Conservation (phyloP, 257 asterid genomes). For the Jacaranda mimosifolia region DNA sequence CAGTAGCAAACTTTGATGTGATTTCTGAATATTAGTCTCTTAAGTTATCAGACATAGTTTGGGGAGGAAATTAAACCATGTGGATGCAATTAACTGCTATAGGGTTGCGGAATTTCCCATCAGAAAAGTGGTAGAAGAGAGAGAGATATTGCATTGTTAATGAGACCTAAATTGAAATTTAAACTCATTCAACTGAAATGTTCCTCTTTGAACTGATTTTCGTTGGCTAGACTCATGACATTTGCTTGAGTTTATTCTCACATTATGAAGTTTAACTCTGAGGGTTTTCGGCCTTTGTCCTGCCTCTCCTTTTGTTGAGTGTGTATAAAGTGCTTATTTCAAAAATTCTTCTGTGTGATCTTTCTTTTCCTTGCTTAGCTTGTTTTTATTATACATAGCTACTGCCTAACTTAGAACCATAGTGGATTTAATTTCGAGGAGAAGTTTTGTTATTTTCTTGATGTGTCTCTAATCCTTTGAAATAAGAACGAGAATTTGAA, state of each 20-base stretch:
- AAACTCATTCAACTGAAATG: neutral
- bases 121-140: neutral
- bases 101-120: neutral
- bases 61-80: neutral
- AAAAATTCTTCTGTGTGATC: no score
- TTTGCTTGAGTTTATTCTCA: conserved; percentile 1
- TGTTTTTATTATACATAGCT: no score
- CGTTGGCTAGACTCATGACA: neutral
- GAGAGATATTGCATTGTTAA: neutral
- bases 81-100: neutral
- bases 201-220: neutral
- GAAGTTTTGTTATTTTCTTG: neutral
- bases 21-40: neutral
- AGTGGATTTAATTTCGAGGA: no score
- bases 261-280: neutral
- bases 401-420: no score
- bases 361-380: no score
- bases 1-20: neutral
- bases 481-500: neutral
- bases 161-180: neutral
- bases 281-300: no score
- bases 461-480: neutral
- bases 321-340: no score
- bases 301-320: no score
- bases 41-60: neutral